phyloP scores from a whole-genome alignment of 805 yeast genomes.

The Ogataea pilisensis region DNA sequence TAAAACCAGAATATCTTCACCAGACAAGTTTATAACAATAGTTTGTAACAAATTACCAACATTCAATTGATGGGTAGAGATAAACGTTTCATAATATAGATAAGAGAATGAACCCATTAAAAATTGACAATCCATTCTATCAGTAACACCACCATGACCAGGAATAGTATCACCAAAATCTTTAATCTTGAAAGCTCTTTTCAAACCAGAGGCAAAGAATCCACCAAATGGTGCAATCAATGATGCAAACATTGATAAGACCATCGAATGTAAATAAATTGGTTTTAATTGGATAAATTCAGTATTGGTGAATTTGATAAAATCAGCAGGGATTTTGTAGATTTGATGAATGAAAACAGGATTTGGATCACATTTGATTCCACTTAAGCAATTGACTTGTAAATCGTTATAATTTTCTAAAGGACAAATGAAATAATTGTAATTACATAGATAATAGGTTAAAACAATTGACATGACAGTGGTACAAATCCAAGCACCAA shows the following conservation, averaged over 20 bases:
- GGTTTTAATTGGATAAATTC: constrained; percentile 69
- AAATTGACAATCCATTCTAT: constrained; percentile 96
- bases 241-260: constrained; percentile 91
- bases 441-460: constrained; percentile 58
- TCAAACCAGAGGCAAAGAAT: constrained; percentile 95
- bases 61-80: constrained; percentile 66
- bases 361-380: constrained; percentile 73
- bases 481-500: constrained; percentile 97
- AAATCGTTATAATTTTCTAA: constrained; percentile 53
- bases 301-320: constrained; percentile 41
- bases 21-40: constrained; percentile 64
- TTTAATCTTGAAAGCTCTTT: constrained; percentile 92
- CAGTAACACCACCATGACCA: constrained; percentile 98
- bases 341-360: constrained; percentile 85
- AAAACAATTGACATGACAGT: constrained; percentile 66
- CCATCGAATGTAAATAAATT: constrained; percentile 81
- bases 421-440: constrained; percentile 84
- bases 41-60: constrained; percentile 74
- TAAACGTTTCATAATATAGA: constrained; percentile 87
- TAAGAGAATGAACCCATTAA: constrained; percentile 95
- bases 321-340: constrained; percentile 66
- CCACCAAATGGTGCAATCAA: constrained; percentile 98
- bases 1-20: constrained; percentile 60
- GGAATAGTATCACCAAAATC: constrained; percentile 99
- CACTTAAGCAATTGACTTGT: constrained; percentile 55